Conservation (phyloP, 2,329 filamentous ascomycete species). For the Diplodia corticola region DNA sequence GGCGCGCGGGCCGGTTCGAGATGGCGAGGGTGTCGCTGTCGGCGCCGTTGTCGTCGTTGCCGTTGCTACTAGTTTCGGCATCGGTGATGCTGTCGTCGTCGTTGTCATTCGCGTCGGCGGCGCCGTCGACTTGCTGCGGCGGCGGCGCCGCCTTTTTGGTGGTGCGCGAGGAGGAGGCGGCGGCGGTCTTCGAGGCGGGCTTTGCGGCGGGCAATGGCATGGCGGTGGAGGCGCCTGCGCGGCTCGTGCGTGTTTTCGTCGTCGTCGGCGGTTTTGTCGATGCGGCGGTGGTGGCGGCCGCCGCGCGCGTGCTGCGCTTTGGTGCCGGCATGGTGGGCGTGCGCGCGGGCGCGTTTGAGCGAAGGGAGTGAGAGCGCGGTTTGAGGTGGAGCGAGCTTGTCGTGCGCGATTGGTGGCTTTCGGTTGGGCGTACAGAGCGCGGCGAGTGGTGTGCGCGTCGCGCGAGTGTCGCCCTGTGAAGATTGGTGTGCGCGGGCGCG, state of each 20-base stretch:
- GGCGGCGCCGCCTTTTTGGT: not conserved
- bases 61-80: not conserved
- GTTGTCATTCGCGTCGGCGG: not conserved
- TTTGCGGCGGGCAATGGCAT: not conserved
- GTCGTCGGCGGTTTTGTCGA: constrained; percentile 22
- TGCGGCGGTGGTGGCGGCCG: constrained; percentile 20
- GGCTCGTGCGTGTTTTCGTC: constrained; percentile 24
- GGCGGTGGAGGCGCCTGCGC: not conserved
- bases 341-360: not conserved
- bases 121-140: not conserved
- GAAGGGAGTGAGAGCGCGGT: not conserved
- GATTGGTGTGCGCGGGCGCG: not conserved
- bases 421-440: not conserved
- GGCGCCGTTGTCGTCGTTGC: constrained; percentile 34
- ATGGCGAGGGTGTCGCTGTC: constrained; percentile 38
- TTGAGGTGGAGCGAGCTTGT: not conserved
- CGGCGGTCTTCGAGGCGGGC: not conserved
- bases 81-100: not conserved
- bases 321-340: constrained; percentile 11
- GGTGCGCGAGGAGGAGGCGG: not conserved
- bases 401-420: not conserved
- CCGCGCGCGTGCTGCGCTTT: constrained; percentile 26
- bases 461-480: not conserved
- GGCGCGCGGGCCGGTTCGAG: constrained; percentile 25
- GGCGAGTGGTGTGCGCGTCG: not conserved